Evolutionary conservation across 495 filamentous ascomycete genomes (phyloP).

Genomic region (Aspergillus conjunctus): DNA sequence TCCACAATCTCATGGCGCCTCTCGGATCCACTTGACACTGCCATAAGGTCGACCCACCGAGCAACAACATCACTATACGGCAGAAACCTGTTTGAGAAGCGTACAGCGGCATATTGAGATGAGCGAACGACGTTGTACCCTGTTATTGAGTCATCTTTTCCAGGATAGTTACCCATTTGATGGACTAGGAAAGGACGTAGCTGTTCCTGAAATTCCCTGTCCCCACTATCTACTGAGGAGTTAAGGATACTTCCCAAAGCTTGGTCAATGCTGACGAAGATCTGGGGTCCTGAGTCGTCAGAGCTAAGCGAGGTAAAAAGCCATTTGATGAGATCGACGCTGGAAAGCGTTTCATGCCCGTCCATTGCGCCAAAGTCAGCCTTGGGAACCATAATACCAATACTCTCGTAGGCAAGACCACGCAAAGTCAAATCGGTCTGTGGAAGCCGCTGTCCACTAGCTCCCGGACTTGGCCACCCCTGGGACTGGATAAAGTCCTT

Average conservation of each 20-base stretch:
- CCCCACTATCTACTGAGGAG: conserved; percentile 52
- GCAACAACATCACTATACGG: conserved; percentile 75
- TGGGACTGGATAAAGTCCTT: conserved; percentile 75
- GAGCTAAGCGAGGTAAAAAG: conserved; percentile 79
- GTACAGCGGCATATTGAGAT: conserved; percentile 77
- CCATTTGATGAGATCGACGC: conserved; percentile 69
- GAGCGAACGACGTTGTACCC: conserved; percentile 56
- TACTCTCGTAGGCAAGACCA: conserved; percentile 77
- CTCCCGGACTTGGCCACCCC: conserved; percentile 73
- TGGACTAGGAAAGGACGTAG: conserved; percentile 63
- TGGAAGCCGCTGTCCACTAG: conserved; percentile 47
- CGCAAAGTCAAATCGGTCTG: conserved; percentile 66
- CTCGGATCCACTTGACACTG: conserved; percentile 59
- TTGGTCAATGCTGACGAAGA: conserved; percentile 86
- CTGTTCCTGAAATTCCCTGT: conserved; percentile 47
- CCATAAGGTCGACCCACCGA: conserved; percentile 86
- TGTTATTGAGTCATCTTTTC: conserved; percentile 44
- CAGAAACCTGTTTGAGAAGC: conserved; percentile 89
- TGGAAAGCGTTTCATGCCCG: conserved; percentile 44
- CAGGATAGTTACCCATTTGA: conserved; percentile 63
- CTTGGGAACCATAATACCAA: conserved; percentile 73
- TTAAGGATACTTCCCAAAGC: conserved; percentile 76
- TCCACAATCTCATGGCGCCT: conserved; percentile 82
- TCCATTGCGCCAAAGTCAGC: conserved; percentile 39
- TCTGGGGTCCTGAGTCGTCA: conserved; percentile 71